Evolutionary conservation across 208 protist genomes (phyloP), one percentile per base, ranked within the genome.

Genomic region (Acanthamoeba triangularis): DNA sequence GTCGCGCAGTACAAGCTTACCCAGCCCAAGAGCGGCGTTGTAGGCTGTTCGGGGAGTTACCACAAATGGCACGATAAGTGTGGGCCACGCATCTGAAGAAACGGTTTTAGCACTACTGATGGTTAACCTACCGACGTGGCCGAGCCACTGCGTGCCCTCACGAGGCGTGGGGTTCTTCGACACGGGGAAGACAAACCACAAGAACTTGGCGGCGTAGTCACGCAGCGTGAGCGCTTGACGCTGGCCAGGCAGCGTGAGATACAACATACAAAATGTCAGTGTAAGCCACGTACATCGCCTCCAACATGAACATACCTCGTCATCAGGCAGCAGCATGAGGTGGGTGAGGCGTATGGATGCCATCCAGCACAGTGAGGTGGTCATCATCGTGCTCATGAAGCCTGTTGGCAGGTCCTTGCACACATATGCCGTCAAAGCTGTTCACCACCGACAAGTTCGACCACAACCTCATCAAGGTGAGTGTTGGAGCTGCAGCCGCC

Each of bases 181-280:
- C 72, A 49, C 72, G 41, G 72, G 72, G 41, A 82, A 49, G 37
- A 54, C 5, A 37, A 82, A 82, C 72, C 72, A 82, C 41, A 82
- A 52, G 72, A 82, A 54, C 72, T n/a, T 82, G 14, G n/a, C 14
- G 18, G 37, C 72, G 37, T 52, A 82, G 35, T 82, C 72, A 20
- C 41, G 33, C 37, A 82, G 41, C 11, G 72, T 82, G 33, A 82
- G 72, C 0, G 30, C 37, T 16, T n/a, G 30, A 11, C 72, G 33
- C 72, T 82, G 63, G 14, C 16, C 0, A 35, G 35, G 41, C 14
- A 23, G 28, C 7, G 16, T 28, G 10, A 44, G 69, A 20, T 18
- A 14, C 33, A 49, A 78, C 11, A 3, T 2, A 74, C 67, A 78
- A 47, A 25, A 30, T 10, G 35, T 10, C 20, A 37, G n/a, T 37